Percentiles rank a stretch among this genome's conserved stretches.
phyloP scores from a whole-genome alignment of 2,329 filamentous ascomycete genomes.

The Colletotrichum godetiae region DNA sequence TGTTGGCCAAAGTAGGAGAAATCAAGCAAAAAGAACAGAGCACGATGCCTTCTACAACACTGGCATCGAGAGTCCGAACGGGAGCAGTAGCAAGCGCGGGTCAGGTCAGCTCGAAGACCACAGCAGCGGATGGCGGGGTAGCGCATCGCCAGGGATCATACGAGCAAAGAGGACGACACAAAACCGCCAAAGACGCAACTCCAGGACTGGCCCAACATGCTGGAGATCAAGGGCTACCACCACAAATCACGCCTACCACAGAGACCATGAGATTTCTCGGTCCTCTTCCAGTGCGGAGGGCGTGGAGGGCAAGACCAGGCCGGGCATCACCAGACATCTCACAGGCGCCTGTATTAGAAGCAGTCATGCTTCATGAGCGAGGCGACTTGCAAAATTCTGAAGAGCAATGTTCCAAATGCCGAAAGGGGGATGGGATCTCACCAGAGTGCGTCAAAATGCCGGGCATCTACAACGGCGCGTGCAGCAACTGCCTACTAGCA shows the following conservation, averaged over 20 bases:
- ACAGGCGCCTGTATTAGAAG: constrained; percentile 35
- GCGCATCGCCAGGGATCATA: background rate
- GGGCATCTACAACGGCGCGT: constrained; percentile 30
- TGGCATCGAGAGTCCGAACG: background rate
- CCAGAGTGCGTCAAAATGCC: constrained; percentile 40
- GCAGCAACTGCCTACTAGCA: constrained; percentile 42
- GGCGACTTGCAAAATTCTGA: constrained; percentile 35
- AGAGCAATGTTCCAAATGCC: constrained; percentile 39
- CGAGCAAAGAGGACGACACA: constrained; percentile 3
- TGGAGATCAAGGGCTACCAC: background rate
- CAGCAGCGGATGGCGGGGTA: background rate
- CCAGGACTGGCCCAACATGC: background rate
- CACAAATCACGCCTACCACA: background rate
- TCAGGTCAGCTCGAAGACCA: background rate
- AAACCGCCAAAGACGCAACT: background rate
- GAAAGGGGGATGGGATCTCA: constrained; percentile 39
- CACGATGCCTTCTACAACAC: constrained; percentile 12
- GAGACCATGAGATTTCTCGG: constrained; percentile 2
- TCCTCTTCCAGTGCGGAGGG: constrained; percentile 10
- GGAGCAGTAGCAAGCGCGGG: background rate
- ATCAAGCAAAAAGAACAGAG: background rate
- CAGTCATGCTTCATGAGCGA: constrained; percentile 42
- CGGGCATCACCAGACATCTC: constrained; percentile 1
- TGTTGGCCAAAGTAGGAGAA: constrained; percentile 17
- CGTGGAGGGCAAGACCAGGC: constrained; percentile 4